phyloP scores from a whole-genome alignment of 202 grass and related monocot species.

The Brachypodium distachyon region DNA sequence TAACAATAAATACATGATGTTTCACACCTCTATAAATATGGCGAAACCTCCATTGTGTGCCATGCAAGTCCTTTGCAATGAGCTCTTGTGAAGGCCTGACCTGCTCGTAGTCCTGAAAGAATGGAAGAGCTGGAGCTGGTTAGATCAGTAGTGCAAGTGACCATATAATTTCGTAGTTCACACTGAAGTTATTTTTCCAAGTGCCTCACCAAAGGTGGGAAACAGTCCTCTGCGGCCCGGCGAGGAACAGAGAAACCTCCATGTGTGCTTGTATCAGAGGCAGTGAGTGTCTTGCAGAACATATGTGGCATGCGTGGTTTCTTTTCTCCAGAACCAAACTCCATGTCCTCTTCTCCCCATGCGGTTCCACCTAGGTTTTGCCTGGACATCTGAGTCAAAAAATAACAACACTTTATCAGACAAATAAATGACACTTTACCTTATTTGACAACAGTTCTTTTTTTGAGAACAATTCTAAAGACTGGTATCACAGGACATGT shows the following conservation, averaged over 20 bases:
- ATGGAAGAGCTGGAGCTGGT: not conserved
- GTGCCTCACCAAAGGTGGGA: conserved; percentile 66
- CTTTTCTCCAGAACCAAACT: conserved; percentile 28
- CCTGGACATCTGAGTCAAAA: conserved; percentile 33
- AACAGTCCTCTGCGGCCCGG: conserved; percentile 90
- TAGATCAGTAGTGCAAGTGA: not conserved
- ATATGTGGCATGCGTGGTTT: conserved; percentile 48
- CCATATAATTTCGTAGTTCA: not conserved
- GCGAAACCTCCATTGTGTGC: conserved; percentile 66
- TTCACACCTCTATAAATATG: conserved; percentile 94
- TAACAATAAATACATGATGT: not conserved
- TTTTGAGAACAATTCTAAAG: not conserved
- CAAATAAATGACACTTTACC: not conserved
- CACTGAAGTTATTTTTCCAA: not conserved
- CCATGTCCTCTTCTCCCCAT: conserved; percentile 19
- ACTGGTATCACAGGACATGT: not conserved
- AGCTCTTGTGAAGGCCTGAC: conserved; percentile 93
- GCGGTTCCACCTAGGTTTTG: conserved; percentile 20
- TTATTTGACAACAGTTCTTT: too few relatives aligned
- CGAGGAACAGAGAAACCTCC: conserved; percentile 98
- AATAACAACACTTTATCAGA: not conserved
- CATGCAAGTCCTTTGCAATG: conserved; percentile 82
- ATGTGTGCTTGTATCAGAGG: conserved; percentile 90
- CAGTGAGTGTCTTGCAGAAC: conserved; percentile 95
- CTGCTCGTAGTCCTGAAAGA: conserved; percentile 64